Percentiles rank a stretch among this genome's conserved stretches.
These are phyloP conservation scores for Aspergillus conjunctus DNA, from an alignment of 495 filamentous ascomycete genomes.

Conservation along the genomic window DNA sequence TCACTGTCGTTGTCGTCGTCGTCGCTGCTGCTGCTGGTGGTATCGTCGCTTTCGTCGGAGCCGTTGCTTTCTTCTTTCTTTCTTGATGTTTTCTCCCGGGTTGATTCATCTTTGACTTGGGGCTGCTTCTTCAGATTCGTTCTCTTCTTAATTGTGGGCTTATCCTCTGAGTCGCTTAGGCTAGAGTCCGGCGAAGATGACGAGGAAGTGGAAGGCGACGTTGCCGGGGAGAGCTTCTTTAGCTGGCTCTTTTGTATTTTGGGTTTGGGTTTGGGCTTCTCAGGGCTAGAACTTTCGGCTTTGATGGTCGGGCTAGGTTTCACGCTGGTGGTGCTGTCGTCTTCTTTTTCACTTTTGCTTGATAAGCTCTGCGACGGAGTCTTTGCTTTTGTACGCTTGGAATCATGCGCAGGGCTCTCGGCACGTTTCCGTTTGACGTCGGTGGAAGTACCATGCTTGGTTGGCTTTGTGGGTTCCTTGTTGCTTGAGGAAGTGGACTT, in stretches of 20 bases:
- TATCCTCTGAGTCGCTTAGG: constrained; percentile 4
- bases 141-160: constrained; percentile 7
- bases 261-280: background rate
- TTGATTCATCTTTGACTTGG: background rate
- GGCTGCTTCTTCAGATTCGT: background rate
- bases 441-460: no score
- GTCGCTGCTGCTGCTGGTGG: background rate
- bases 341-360: no score
- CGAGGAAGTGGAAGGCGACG: background rate
- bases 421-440: no score
- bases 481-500: no score
- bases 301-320: no score
- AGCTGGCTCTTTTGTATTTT: background rate
- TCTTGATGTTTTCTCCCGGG: background rate
- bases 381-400: no score
- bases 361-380: no score
- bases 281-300: background rate
- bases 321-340: background rate
- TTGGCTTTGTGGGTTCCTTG: no score
- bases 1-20: no score
- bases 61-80: background rate
- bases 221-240: background rate
- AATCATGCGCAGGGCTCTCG: no score
- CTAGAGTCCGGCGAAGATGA: background rate
- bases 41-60: background rate